Evolutionary conservation across 2,329 filamentous ascomycete species (phyloP).

Genomic region (Coleophoma crateriformis): DNA sequence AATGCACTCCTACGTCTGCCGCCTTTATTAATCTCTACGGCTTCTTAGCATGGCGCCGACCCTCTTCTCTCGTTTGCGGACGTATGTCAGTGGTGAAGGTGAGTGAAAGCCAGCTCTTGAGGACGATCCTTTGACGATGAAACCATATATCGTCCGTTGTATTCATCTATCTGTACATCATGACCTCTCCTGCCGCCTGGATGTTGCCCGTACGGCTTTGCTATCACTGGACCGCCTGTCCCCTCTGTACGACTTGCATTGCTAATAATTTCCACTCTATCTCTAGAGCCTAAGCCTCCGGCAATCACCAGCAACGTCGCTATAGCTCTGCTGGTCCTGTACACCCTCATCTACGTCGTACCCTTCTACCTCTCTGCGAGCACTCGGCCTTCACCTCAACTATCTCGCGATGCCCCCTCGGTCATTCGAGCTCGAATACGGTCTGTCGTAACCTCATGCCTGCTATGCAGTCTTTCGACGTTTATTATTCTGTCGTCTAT

Average conservation of each 20-base stretch:
- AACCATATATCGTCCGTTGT: background rate
- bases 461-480: slow-evolving; percentile 61
- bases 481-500: slow-evolving; percentile 57
- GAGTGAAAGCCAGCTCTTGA: slow-evolving; percentile 1
- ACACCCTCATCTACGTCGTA: slow-evolving; percentile 84
- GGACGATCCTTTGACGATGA: background rate
- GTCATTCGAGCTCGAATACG: slow-evolving; percentile 84
- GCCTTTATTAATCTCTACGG: too few species aligned
- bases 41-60: slow-evolving; percentile 19
- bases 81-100: slow-evolving; percentile 18
- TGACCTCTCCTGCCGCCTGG: background rate
- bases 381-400: slow-evolving; percentile 71
- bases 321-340: slow-evolving; percentile 37
- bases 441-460: slow-evolving; percentile 71
- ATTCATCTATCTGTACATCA: background rate
- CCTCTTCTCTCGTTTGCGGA: slow-evolving; percentile 18
- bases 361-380: slow-evolving; percentile 81
- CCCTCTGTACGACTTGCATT: too few species aligned
- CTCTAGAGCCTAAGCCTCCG: slow-evolving; percentile 18
- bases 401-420: slow-evolving; percentile 81
- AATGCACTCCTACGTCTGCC: background rate
- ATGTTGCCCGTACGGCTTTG: too few species aligned
- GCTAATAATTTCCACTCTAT: too few species aligned
- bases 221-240: too few species aligned
- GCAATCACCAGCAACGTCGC: slow-evolving; percentile 18